phyloP scores from a whole-genome alignment of 2,329 filamentous ascomycete genomes.

The Arthroderma sp. region DNA sequence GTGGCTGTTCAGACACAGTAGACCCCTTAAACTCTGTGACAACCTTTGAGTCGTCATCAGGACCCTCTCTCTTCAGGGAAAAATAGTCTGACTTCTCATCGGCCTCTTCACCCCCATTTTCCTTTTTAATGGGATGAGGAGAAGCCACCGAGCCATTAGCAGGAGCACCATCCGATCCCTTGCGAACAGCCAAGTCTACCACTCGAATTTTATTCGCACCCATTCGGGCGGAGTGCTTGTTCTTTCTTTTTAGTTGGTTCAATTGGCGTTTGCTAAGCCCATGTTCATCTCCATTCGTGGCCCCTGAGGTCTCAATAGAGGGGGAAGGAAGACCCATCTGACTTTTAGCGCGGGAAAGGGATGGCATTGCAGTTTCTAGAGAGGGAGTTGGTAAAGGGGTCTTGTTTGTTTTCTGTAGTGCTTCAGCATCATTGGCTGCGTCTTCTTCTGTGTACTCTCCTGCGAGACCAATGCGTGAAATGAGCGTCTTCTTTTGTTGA shows the following conservation, averaged over 20 bases:
- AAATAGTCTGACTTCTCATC: constrained; percentile 72
- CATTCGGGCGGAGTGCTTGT: constrained; percentile 78
- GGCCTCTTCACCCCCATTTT: constrained; percentile 45
- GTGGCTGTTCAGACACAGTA: constrained; percentile 66
- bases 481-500: constrained; percentile 80
- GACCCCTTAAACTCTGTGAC: constrained; percentile 92
- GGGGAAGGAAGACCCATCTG: constrained; percentile 34
- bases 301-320: constrained; percentile 29
- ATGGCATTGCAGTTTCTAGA: constrained; percentile 38
- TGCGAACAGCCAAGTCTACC: constrained; percentile 66
- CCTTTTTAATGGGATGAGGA: constrained; percentile 47
- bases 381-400: constrained; percentile 23
- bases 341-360: constrained; percentile 30
- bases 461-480: constrained; percentile 66
- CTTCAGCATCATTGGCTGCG: constrained; percentile 52
- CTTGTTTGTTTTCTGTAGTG: neutral
- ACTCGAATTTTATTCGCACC: constrained; percentile 82
- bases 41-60: constrained; percentile 82
- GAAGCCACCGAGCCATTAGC: constrained; percentile 27
- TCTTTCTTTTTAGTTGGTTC: constrained; percentile 86
- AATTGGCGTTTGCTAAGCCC: constrained; percentile 83
- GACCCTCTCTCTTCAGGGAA: constrained; percentile 64
- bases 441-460: constrained; percentile 79
- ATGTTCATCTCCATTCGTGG: constrained; percentile 47
- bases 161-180: constrained; percentile 49